phyloP scores from a whole-genome alignment of 148 eudicot genomes.

The Salicornia ramosissima region DNA sequence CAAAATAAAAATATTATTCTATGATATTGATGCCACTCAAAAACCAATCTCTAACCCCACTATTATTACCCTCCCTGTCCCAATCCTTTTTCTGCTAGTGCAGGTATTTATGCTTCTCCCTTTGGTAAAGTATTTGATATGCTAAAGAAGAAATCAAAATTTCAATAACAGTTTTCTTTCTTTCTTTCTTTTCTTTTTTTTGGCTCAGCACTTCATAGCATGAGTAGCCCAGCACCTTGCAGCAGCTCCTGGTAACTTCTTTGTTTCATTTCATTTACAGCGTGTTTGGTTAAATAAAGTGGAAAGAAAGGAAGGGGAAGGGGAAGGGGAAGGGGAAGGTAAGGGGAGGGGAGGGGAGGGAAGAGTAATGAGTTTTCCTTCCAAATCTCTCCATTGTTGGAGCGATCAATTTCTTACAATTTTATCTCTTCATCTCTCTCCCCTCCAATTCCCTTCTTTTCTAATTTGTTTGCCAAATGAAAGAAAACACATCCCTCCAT shows the following conservation, averaged over 20 bases:
- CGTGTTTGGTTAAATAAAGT: no score
- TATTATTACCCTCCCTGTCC: conserved; percentile 19
- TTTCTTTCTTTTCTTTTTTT: no score
- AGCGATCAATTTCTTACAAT: no score
- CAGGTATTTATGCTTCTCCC: conserved; percentile 23
- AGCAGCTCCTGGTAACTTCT: conserved; percentile 38
- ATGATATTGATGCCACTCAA: conserved; percentile 25
- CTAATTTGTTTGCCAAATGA: no score
- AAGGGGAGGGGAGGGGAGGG: no score
- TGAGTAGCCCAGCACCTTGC: conserved; percentile 54
- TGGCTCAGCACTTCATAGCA: neutral
- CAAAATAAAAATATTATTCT: conserved; percentile 36
- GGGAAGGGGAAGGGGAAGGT: no score
- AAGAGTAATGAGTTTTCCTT: no score
- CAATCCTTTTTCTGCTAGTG: conserved; percentile 14
- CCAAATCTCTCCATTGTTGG: no score
- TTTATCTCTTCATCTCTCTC: no score
- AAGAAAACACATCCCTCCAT: no score
- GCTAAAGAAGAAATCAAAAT: conserved; percentile 1
- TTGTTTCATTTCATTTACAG: neutral
- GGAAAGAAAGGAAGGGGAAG: no score
- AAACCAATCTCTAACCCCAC: conserved; percentile 30
- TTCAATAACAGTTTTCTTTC: neutral
- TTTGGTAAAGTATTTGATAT: conserved; percentile 5
- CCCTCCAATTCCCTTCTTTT: no score